Evolutionary conservation across 805 yeast genomes (phyloP).

Genomic region (Suhomyces pyralidae): DNA sequence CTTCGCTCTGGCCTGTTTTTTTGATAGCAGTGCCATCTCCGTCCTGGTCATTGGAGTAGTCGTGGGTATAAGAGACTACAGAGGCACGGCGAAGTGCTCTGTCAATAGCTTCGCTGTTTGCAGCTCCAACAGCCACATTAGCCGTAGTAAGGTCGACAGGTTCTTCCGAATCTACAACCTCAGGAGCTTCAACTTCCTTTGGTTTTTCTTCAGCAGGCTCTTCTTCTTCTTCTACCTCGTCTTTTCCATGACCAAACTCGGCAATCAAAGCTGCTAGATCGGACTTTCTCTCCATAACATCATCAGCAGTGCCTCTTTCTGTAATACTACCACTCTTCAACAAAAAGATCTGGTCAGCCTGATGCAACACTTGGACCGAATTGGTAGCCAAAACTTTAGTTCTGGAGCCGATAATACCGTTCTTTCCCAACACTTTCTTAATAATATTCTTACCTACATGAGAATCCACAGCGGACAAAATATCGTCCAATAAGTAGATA

Average conservation of each 20-base stretch:
- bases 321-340: constrained; percentile 26
- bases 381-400: constrained; percentile 40
- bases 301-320: constrained; percentile 27
- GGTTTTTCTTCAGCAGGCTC: constrained; percentile 1
- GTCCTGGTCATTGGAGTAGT: constrained; percentile 15
- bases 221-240: constrained; percentile 5
- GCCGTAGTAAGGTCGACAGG: constrained; percentile 5
- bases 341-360: constrained; percentile 32
- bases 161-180: background rate
- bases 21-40: constrained; percentile 4
- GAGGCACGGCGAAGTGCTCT: constrained; percentile 16
- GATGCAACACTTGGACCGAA: constrained; percentile 33
- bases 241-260: constrained; percentile 17
- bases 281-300: constrained; percentile 17
- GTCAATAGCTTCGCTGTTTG: background rate
- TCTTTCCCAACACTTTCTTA: constrained; percentile 27
- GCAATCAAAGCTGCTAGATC: constrained; percentile 20
- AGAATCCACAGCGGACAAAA: constrained; percentile 43
- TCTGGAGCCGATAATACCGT: constrained; percentile 32
- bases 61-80: constrained; percentile 22
- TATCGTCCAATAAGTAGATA: constrained; percentile 38
- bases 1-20: constrained; percentile 16
- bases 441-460: constrained; percentile 39
- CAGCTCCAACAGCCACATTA: constrained; percentile 1
- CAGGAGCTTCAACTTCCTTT: background rate